Evolutionary conservation across 2,329 filamentous ascomycete species (phyloP).

Genomic region (Sordariomycetes sp.): DNA sequence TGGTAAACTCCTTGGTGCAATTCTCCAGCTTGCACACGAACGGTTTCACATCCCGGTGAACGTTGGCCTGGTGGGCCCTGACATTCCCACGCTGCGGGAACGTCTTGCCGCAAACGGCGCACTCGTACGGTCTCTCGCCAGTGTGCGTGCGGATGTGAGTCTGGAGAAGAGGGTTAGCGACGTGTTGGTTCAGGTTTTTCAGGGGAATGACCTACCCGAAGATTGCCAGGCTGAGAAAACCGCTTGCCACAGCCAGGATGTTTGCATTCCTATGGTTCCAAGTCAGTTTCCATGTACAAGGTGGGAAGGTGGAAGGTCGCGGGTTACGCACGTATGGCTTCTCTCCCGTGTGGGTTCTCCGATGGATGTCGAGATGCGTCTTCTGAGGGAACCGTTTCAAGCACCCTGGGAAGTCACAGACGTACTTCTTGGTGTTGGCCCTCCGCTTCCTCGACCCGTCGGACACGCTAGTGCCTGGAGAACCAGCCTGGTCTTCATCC

Average conservation of each 20-base stretch:
- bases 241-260: conserved; percentile 60
- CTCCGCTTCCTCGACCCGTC: conserved; percentile 36
- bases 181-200: background rate
- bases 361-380: conserved; percentile 86
- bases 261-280: conserved; percentile 44
- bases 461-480: conserved; percentile 16
- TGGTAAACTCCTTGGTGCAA: conserved; percentile 80
- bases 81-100: conserved; percentile 84
- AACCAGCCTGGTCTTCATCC: conserved; percentile 7
- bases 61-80: conserved; percentile 61
- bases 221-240: conserved; percentile 84
- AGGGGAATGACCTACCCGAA: conserved; percentile 49
- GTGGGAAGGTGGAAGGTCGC: background rate
- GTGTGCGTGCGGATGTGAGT: conserved; percentile 78
- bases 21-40: conserved; percentile 71
- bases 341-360: conserved; percentile 73
- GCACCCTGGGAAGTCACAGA: conserved; percentile 63
- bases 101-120: conserved; percentile 64
- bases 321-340: conserved; percentile 65
- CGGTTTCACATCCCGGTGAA: conserved; percentile 64
- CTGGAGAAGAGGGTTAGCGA: conserved; percentile 21
- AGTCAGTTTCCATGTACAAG: conserved; percentile 8
- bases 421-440: conserved; percentile 20
- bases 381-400: conserved; percentile 79
- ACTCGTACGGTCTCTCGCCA: conserved; percentile 73